Percentiles rank a stretch among this genome's conserved stretches.
These are phyloP conservation scores for Clohesyomyces aquaticus DNA, from an alignment of 495 filamentous ascomycete genomes.

Conservation along the genomic window DNA sequence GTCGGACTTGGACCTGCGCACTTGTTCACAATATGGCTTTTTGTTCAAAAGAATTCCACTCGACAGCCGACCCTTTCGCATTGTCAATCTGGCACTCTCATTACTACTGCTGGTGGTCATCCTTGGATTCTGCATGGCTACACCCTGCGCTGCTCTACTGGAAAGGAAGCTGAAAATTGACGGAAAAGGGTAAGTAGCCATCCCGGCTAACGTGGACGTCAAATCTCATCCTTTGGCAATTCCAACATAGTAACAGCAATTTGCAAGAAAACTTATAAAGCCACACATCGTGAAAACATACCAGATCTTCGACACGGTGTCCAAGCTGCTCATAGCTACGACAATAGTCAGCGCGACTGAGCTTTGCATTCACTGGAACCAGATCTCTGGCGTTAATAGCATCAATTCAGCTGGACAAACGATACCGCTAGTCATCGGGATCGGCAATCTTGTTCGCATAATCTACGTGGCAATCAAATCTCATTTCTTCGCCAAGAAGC, in stretches of 20 bases:
- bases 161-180: background rate
- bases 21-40: conserved; percentile 16
- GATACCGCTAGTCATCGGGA: conserved; percentile 8
- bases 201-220: too few relatives aligned
- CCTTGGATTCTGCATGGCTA: background rate
- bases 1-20: background rate
- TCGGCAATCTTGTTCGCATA: too few relatives aligned
- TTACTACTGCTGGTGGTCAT: background rate
- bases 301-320: conserved; percentile 8
- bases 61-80: background rate
- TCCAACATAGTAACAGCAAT: background rate
- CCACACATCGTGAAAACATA: background rate
- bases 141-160: background rate
- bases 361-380: conserved; percentile 23
- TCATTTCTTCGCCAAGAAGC: too few relatives aligned
- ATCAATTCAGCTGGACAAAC: conserved; percentile 16
- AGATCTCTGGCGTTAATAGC: conserved; percentile 9
- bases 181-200: background rate
- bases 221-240: too few relatives aligned
- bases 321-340: conserved; percentile 6
- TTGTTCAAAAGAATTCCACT: conserved; percentile 8
- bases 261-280: background rate
- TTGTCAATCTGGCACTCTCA: conserved; percentile 2
- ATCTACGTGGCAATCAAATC: too few relatives aligned
- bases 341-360: conserved; percentile 19